phyloP scores from a whole-genome alignment of 352 stramenopile species.

The Pythium utonaiense region DNA sequence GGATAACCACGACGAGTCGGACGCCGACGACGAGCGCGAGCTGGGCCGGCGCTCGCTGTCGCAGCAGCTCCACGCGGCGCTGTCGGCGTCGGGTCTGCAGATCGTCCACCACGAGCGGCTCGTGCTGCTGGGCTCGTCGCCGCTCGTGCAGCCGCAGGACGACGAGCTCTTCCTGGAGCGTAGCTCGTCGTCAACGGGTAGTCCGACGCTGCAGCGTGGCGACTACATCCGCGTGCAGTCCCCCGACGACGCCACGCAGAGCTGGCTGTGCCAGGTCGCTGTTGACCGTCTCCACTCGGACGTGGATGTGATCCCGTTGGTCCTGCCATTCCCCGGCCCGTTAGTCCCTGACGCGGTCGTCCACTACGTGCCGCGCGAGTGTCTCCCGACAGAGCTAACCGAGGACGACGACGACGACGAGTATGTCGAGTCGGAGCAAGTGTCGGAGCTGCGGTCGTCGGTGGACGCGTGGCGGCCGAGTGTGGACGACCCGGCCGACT shows the following conservation, averaged over 20 bases:
- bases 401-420: conserved; percentile 8
- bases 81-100: conserved; percentile 8
- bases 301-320: conserved; percentile 19
- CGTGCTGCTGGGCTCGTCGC: conserved; percentile 16
- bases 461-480: conserved; percentile 23
- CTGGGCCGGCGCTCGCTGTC: neutral
- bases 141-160: conserved; percentile 24
- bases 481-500: conserved; percentile 18
- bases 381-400: conserved; percentile 12
- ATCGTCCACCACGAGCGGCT: conserved; percentile 15
- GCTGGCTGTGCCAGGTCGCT: conserved; percentile 22
- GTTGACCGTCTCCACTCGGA: conserved; percentile 13
- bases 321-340: conserved; percentile 18
- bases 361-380: conserved; percentile 22
- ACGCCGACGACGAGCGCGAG: neutral
- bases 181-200: neutral
- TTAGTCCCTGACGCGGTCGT: conserved; percentile 21
- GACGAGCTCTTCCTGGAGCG: conserved; percentile 23
- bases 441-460: conserved; percentile 17
- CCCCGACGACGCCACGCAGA: conserved; percentile 13
- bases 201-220: conserved; percentile 14
- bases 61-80: conserved; percentile 6
- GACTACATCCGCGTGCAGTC: conserved; percentile 25
- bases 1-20: conserved; percentile 5
- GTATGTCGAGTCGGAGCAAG: neutral